phyloP scores from a whole-genome alignment of 805 yeast genomes.

The Helenozyma rhizophorensis region DNA sequence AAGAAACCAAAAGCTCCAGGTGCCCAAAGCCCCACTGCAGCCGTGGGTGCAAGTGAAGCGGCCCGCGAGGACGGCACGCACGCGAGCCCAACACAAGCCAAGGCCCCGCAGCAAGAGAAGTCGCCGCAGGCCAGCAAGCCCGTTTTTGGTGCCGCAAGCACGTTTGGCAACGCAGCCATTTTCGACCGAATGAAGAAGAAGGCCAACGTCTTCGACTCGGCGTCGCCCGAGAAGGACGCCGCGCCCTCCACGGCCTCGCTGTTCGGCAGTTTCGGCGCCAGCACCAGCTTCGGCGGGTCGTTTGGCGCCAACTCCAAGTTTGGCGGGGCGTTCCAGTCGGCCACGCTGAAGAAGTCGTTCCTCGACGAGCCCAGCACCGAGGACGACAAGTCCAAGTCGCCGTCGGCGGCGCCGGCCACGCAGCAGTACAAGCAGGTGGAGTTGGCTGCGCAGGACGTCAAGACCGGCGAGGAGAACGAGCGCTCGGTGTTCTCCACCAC shows the following conservation, averaged over 20 bases:
- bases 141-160: slow-evolving; percentile 39
- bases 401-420: slow-evolving; percentile 23
- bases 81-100: no score
- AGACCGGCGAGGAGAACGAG: slow-evolving; percentile 92
- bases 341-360: slow-evolving; percentile 52
- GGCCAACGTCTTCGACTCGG: slow-evolving; percentile 24
- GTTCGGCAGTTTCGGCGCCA: slow-evolving; percentile 11
- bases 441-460: slow-evolving; percentile 48
- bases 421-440: slow-evolving; percentile 55
- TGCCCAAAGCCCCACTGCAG: no score
- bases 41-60: no score
- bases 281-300: slow-evolving; percentile 14
- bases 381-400: slow-evolving; percentile 13
- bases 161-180: slow-evolving; percentile 30
- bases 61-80: no score
- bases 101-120: no score
- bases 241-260: slow-evolving; percentile 4
- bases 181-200: slow-evolving; percentile 22
- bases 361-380: slow-evolving; percentile 40
- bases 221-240: not conserved
- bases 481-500: slow-evolving; percentile 60
- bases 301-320: slow-evolving; percentile 48
- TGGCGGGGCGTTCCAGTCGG: slow-evolving; percentile 52
- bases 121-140: slow-evolving; percentile 15
- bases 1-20: no score